Conservation (phyloP, 495 filamentous ascomycete genomes). For the Aspergillus affinis region DNA sequence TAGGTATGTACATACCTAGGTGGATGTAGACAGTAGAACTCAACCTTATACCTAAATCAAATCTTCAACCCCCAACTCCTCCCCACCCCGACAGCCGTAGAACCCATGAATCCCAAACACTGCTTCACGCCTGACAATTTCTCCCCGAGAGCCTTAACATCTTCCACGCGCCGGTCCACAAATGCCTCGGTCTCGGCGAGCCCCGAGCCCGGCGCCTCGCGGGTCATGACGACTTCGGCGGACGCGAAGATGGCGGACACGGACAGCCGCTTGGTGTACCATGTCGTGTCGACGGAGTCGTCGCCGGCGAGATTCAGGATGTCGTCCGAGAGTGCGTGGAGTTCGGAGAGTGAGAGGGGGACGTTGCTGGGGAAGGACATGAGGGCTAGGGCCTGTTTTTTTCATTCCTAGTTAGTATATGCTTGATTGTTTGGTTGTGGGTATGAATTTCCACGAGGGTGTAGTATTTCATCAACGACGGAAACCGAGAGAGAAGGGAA, state of each 20-base stretch:
- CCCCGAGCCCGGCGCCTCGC: conserved; percentile 60
- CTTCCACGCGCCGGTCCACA: conserved; percentile 71
- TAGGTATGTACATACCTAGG: too few relatives aligned
- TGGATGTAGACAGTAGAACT: too few relatives aligned
- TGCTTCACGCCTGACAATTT: conserved; percentile 60
- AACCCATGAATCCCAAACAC: conserved; percentile 78
- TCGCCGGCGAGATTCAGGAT: conserved; percentile 86
- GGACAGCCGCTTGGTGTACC: conserved; percentile 87
- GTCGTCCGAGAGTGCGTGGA: conserved; percentile 80
- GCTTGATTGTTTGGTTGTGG: neutral
- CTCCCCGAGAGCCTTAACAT: conserved; percentile 57
- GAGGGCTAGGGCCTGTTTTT: conserved; percentile 72
- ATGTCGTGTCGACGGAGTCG: conserved; percentile 71
- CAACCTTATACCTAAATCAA: conserved; percentile 13
- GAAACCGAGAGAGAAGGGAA: too few relatives aligned
- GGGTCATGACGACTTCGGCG: conserved; percentile 90
- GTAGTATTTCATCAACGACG: too few relatives aligned
- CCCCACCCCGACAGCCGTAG: conserved; percentile 43
- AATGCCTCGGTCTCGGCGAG: conserved; percentile 77
- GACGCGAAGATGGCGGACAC: conserved; percentile 80
- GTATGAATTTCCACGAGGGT: too few relatives aligned
- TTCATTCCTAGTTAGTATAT: conserved; percentile 4
- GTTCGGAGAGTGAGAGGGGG: conserved; percentile 73
- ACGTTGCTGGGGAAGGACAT: conserved; percentile 80
- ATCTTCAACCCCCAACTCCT: conserved; percentile 52